These are phyloP conservation scores for Cardamine resedifolia DNA, from an alignment of 345 rosid genomes.

Conservation along the genomic window DNA sequence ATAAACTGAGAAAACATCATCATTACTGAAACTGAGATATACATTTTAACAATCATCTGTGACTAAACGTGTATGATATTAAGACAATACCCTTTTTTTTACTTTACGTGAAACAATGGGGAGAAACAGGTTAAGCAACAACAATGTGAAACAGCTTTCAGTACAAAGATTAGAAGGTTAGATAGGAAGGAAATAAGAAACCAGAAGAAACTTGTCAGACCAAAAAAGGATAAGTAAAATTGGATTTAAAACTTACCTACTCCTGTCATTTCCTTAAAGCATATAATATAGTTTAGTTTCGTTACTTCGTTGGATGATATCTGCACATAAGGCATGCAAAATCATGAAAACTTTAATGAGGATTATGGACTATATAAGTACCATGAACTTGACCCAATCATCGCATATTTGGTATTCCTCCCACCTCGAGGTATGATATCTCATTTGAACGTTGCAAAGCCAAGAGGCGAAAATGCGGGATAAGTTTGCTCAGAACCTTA, in stretches of 20 bases:
- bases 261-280: conserved; percentile 33
- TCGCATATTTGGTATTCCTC: conserved; percentile 19
- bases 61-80: background rate
- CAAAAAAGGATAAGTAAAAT: conserved; percentile 7
- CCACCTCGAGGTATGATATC: conserved; percentile 21
- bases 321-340: conserved; percentile 38
- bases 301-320: conserved; percentile 36
- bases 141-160: conserved; percentile 14
- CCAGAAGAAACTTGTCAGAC: conserved; percentile 29
- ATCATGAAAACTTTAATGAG: conserved; percentile 17
- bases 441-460: conserved; percentile 21
- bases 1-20: background rate
- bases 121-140: background rate
- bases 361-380: conserved; percentile 21
- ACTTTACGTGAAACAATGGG: conserved; percentile 20
- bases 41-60: conserved; percentile 1
- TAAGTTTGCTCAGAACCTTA: conserved; percentile 25
- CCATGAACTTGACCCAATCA: conserved; percentile 28
- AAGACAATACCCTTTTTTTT: background rate
- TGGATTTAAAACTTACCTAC: conserved; percentile 23
- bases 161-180: conserved; percentile 15
- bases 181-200: background rate
- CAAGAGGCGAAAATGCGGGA: conserved; percentile 17
- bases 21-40: background rate
- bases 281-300: conserved; percentile 29